Evolutionary conservation across 495 filamentous ascomycete species (phyloP).

Genomic region (Hypoxylon fragiforme): DNA sequence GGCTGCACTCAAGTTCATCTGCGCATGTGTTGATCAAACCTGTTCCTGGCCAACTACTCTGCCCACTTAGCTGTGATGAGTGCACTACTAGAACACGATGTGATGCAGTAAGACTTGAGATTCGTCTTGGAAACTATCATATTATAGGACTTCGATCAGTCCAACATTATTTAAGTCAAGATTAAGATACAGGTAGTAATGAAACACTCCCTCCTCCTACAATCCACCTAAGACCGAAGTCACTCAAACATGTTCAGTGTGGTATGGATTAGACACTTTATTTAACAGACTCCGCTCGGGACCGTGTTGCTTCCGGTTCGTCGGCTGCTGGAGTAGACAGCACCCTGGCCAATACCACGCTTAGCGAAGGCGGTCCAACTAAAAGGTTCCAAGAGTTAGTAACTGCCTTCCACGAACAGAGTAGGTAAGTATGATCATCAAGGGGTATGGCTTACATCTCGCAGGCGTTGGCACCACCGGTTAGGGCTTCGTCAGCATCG

Average conservation of each 20-base stretch:
- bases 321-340: slow-evolving; percentile 28
- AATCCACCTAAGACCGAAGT: too few species aligned
- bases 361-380: slow-evolving; percentile 57
- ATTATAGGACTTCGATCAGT: background rate
- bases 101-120: too few species aligned
- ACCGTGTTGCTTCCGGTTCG: slow-evolving; percentile 38
- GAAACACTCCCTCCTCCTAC: too few species aligned
- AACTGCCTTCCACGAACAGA: too few species aligned
- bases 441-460: slow-evolving; percentile 40
- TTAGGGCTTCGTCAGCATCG: slow-evolving; percentile 55
- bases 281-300: slow-evolving; percentile 37
- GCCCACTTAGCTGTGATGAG: too few species aligned
- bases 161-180: background rate
- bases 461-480: slow-evolving; percentile 53
- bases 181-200: too few species aligned
- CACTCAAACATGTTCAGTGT: too few species aligned
- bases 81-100: too few species aligned
- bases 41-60: too few species aligned
- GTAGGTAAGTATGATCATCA: background rate
- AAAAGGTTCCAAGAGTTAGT: slow-evolving; percentile 3
- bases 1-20: too few species aligned
- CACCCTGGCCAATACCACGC: slow-evolving; percentile 48
- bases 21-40: too few species aligned
- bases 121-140: background rate
- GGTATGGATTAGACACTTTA: too few species aligned